These are phyloP conservation scores for Eucalyptus erythrocorys DNA, from an alignment of 345 rosid genomes.

Conservation along the genomic window DNA sequence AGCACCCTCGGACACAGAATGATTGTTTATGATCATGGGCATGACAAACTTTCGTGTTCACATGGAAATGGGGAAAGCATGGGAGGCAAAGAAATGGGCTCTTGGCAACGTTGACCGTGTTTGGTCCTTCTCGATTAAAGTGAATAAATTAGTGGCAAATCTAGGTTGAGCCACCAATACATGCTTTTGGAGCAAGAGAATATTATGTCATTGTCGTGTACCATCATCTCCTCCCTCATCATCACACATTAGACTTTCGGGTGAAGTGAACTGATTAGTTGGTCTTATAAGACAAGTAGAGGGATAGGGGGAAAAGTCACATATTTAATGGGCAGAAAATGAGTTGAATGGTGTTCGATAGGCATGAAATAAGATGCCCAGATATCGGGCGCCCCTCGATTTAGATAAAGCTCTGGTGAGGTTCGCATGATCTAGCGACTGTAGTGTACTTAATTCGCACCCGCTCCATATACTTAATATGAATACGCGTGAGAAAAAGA, in stretches of 20 bases:
- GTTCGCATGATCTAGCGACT: fast-evolving
- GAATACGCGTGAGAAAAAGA: not conserved
- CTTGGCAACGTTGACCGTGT: not conserved
- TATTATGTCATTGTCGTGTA: not conserved
- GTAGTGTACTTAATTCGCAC: not conserved
- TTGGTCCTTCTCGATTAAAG: not conserved
- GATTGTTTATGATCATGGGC: not conserved
- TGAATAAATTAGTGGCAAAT: not conserved
- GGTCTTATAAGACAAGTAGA: not conserved
- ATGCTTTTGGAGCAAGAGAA: not conserved
- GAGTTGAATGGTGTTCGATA: fast-evolving
- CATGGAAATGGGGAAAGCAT: not conserved
- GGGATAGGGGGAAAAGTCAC: not conserved
- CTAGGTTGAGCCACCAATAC: not conserved
- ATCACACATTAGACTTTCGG: not conserved
- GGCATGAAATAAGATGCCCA: not conserved
- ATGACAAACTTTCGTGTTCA: not conserved
- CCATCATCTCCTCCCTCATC: not conserved
- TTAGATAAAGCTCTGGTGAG: not conserved
- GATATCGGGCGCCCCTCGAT: not conserved
- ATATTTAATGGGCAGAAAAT: not conserved
- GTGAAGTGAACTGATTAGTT: not conserved
- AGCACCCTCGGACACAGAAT: not conserved
- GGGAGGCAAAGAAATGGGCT: not conserved
- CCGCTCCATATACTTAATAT: fast-evolving